Base-by-base conservation (phyloP, 257 asterid species). In the Nicotiana undulata region DNA sequence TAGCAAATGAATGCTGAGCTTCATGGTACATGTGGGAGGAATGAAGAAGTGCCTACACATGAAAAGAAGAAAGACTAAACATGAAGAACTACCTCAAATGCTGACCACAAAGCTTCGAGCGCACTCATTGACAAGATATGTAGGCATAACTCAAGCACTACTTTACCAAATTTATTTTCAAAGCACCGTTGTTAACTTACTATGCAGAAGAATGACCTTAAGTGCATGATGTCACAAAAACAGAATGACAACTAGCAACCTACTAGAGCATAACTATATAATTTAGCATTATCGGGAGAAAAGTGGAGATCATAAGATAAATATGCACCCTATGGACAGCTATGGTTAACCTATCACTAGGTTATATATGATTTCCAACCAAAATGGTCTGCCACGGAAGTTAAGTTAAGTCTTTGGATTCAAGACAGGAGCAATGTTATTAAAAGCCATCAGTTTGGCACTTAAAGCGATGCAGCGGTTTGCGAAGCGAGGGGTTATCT, bases 11-110 rank as follows among this genome's bases (percentile, higher is more conserved):
- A 86, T 94, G 93, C 83, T 85, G 92, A 24, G 99, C 99, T 88
- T 96, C 99, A 85, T 96, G 98, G 83, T 88, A 96, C 99, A 94
- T 87, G 85, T 96, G 99, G 24, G 99, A 92, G 22, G 99, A 96
- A 84, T 96, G 98, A 80, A 94, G 98, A 85, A 95, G 89, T 63
- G 99, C 99, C 99, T 96, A 86, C 66, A 37, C 63, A 85, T 81
- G 64, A 81, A 53, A 79, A 66, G 77, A 5, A 44, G 40, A 6
- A 79, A 68, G 52, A 78, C 10, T 32, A 72, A 31, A 76, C 22
- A 51, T 74, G 59, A 70, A 40, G 58, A 44, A 15, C 24, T 26
- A 74, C 61, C 9, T 49, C 59, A 13, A 49, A 74, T 24, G 26
- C 44, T 46, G 61, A 74, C 16, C 2, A 16, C 61, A 74, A 18